phyloP scores from a whole-genome alignment of 2,329 filamentous ascomycete genomes.

The Colletotrichum magnum region DNA sequence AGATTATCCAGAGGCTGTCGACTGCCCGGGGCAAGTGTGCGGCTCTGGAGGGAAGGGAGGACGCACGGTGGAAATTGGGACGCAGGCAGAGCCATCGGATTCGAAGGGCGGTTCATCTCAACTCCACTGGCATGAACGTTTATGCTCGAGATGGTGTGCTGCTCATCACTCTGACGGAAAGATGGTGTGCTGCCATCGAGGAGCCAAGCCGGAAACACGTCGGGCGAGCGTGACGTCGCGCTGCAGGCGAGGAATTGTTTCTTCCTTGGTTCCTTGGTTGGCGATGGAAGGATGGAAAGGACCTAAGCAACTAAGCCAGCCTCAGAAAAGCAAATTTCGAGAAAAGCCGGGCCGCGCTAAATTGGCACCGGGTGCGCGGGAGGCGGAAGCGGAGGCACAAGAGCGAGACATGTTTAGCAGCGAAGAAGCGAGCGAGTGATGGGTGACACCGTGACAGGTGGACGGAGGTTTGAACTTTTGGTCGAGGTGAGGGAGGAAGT shows the following conservation, averaged over 20 bases:
- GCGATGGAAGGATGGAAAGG: background rate
- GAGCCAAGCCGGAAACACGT: conserved; percentile 28
- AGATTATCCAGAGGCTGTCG: conserved; percentile 34
- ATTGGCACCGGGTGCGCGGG: conserved; percentile 7
- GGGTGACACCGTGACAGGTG: too few species aligned
- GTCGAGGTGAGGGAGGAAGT: background rate
- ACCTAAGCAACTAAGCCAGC: background rate
- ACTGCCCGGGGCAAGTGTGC: conserved; percentile 15
- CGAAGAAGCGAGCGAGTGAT: background rate
- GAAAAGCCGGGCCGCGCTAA: background rate
- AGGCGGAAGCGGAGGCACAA: background rate
- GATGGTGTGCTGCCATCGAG: conserved; percentile 16
- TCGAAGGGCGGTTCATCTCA: conserved; percentile 17
- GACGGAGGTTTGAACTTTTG: background rate
- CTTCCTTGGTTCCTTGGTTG: background rate
- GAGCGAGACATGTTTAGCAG: conserved; percentile 10
- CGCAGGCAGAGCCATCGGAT: background rate
- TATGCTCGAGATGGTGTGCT: conserved; percentile 23
- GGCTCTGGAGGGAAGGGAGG: too few species aligned
- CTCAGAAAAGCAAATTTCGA: conserved; percentile 3
- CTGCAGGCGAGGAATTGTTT: background rate
- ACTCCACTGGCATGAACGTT: conserved; percentile 30
- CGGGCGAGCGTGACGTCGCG: conserved; percentile 29
- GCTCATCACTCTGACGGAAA: background rate
- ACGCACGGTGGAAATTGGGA: conserved; percentile 20